Evolutionary conservation across 2,329 filamentous ascomycete genomes (phyloP).

Genomic region (Oidium heveae): DNA sequence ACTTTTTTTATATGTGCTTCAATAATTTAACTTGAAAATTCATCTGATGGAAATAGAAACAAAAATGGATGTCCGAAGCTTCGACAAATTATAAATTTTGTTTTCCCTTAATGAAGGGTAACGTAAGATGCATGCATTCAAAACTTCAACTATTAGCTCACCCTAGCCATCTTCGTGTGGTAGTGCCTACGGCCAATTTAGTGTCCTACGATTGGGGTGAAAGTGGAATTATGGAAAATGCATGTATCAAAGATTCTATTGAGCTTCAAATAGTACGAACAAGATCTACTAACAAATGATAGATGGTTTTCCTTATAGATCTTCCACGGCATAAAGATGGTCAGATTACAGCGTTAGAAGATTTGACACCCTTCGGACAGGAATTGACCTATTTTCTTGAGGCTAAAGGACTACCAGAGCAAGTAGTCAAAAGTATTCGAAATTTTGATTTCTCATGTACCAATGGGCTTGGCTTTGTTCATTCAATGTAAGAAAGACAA

Average conservation of each 20-base stretch:
- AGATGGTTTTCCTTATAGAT: slow-evolving; percentile 80
- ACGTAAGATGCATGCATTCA: slow-evolving; percentile 63
- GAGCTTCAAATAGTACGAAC: not conserved
- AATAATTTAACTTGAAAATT: no score
- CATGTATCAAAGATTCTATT: slow-evolving; percentile 15
- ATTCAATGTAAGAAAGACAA: slow-evolving; percentile 40
- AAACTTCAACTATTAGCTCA: slow-evolving; percentile 85
- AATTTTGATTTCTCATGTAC: slow-evolving; percentile 69
- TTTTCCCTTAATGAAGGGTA: slow-evolving; percentile 52
- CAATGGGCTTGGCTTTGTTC: slow-evolving; percentile 49
- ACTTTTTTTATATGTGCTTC: no score
- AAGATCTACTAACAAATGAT: not conserved
- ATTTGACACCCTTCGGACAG: slow-evolving; percentile 32
- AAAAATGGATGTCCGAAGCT: slow-evolving; percentile 22
- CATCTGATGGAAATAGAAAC: slow-evolving; percentile 17
- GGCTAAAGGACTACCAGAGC: slow-evolving; percentile 37
- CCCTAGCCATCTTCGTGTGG: slow-evolving; percentile 44
- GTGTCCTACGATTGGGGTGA: slow-evolving; percentile 51
- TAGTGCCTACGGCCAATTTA: slow-evolving; percentile 69
- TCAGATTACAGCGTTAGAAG: slow-evolving; percentile 6
- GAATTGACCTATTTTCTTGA: slow-evolving; percentile 47
- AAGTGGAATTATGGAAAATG: slow-evolving; percentile 58
- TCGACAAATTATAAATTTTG: slow-evolving; percentile 39
- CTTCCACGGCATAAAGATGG: slow-evolving; percentile 30
- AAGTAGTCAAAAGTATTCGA: slow-evolving; percentile 39